Percentiles rank a stretch among this genome's conserved stretches.
Conservation (phyloP, 768 basidiomycete genomes). For the Trametes gibbosa region DNA sequence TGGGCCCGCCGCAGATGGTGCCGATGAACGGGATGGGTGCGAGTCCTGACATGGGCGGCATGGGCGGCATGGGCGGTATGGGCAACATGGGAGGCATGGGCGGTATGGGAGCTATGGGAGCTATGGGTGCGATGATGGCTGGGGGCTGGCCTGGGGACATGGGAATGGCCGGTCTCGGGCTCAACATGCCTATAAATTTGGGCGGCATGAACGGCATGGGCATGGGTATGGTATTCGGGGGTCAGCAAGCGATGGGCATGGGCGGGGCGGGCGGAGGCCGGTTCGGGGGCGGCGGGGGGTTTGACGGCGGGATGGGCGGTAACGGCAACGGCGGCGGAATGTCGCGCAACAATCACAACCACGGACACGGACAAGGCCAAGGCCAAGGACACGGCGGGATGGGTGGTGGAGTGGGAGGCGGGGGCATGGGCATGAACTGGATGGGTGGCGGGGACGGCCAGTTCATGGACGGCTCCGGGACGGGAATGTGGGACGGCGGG, state of each 20-base stretch:
- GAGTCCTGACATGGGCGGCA: slow-evolving; percentile 24
- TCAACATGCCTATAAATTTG: background rate
- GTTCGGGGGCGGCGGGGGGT: slow-evolving; percentile 19
- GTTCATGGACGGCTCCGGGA: slow-evolving; percentile 25
- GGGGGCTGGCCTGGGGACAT: slow-evolving; percentile 18
- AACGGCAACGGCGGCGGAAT: slow-evolving; percentile 19
- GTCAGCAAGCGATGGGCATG: slow-evolving; percentile 24
- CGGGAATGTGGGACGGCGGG: slow-evolving; percentile 36
- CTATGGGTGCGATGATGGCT: background rate
- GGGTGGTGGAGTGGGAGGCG: slow-evolving; percentile 15
- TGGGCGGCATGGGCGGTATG: slow-evolving; percentile 30
- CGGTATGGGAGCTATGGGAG: too few species aligned
- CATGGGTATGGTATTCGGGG: slow-evolving; percentile 32
- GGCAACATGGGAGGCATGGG: background rate
- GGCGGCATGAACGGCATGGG: slow-evolving; percentile 5
- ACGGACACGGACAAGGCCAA: background rate
- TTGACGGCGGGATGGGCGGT: slow-evolving; percentile 26
- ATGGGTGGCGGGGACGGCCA: slow-evolving; percentile 34
- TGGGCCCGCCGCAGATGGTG: slow-evolving; percentile 40
- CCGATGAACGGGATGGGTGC: slow-evolving; percentile 35
- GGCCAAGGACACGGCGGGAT: slow-evolving; percentile 19
- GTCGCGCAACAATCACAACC: background rate
- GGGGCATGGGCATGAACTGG: slow-evolving; percentile 30
- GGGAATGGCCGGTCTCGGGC: slow-evolving; percentile 17
- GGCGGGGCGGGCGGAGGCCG: slow-evolving; percentile 15